Base-by-base conservation (phyloP, 139 green algal species). In the Chlamydomonas applanata region DNA sequence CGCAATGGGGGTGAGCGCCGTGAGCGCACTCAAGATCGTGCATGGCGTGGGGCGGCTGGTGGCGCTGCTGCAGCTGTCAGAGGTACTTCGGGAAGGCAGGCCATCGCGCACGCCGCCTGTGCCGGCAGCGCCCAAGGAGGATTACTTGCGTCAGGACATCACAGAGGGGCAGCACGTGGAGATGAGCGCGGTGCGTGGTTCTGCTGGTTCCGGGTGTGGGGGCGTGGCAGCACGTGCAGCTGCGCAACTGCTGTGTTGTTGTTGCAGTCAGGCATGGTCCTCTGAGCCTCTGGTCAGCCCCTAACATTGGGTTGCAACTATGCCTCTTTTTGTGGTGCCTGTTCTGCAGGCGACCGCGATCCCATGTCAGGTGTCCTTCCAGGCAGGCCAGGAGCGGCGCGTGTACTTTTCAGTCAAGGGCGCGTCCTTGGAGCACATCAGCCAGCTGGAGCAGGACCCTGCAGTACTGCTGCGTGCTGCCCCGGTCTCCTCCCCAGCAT, bases 351-450 rank as follows among this genome's bases (percentile, higher is more conserved):
- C 52, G 25, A 64, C 62, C 35, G 67, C 78, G 20, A 74, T 93
- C 44, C 72, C 79, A 45, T 95, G 91, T 82, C 81, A 83, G 5
- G 92, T 97, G 14, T 90, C 89, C 62, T 97, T 97, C 61, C 24
- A 74, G 0, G 82, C 82, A 0, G 89, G 90, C 45, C 73, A 90
- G 75, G 91, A 97, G 86, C 84, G 83, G 9, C 72, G 76, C 7
- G 91, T 93, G 24, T 88, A 84, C 77, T 91, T 94, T 72, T 83
- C 86, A 9, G 77, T 92, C 30, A 67, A 77, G 30, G 82, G 80
- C 5, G 61, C 59, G 11, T 49, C 7, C 40, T 11, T 49, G 40
- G 40, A 49, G 40, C 40, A 49, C 40, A 49, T 49, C 40, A 49
- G 40, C 11, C 40, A 49, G 40, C 40, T 49, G 40, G 40, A 49